Conservation (phyloP, 345 rosid genomes). For the Capsella bursapastoris region DNA sequence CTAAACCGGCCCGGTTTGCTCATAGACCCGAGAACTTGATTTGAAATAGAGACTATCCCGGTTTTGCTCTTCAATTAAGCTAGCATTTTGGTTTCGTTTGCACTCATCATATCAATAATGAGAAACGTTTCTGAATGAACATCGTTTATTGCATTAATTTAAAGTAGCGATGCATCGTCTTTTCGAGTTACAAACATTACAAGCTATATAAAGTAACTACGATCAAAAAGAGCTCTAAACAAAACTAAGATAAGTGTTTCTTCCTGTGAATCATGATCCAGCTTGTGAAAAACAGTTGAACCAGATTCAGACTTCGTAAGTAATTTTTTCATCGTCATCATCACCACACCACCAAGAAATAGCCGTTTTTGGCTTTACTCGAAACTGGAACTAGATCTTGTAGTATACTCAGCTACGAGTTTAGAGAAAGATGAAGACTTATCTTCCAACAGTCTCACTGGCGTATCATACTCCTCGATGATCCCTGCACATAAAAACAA, state of each 20-base stretch:
- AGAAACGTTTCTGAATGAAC: neutral
- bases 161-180: neutral
- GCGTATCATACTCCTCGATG: constrained; percentile 72
- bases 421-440: constrained; percentile 73
- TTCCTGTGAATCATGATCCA: constrained; percentile 18
- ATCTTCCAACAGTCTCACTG: constrained; percentile 59
- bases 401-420: constrained; percentile 76
- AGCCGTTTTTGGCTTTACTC: constrained; percentile 16
- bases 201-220: neutral
- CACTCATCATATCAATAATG: neutral
- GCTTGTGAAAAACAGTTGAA: neutral
- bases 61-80: neutral
- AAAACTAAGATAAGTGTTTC: constrained; percentile 13
- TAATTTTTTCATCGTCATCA: constrained; percentile 38
- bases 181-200: constrained; percentile 2
- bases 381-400: constrained; percentile 61
- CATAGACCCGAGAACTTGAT: neutral
- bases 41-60: neutral
- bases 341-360: neutral
- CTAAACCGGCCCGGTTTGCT: constrained; percentile 26
- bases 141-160: constrained; percentile 20
- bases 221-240: neutral
- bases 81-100: no score
- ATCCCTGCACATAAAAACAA: constrained; percentile 51
- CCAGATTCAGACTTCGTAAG: neutral